phyloP scores from a whole-genome alignment of 1,139 yeast genomes.

The Geotrichum citri-aurantii region DNA sequence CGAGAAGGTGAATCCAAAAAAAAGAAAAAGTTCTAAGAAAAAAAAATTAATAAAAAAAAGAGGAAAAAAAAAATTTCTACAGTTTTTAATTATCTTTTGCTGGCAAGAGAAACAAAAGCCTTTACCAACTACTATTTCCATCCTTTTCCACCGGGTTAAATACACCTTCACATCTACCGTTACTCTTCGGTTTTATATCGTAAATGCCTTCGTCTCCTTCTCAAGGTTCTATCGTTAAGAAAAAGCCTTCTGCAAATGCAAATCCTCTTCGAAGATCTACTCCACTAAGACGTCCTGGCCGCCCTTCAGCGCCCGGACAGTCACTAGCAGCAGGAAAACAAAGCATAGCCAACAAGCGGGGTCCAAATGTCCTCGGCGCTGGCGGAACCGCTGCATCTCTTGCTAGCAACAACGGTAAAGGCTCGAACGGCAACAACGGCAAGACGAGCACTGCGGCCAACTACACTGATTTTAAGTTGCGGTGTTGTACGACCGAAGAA shows the following conservation, averaged over 20 bases:
- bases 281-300: conserved; percentile 8
- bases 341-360: conserved; percentile 6
- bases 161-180: not conserved
- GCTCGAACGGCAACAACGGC: conserved; percentile 9
- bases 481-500: conserved; percentile 69
- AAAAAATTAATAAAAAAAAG: not conserved
- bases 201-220: conserved; percentile 17
- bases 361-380: conserved; percentile 13
- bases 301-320: not conserved
- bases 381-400: conserved; percentile 14
- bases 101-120: not conserved
- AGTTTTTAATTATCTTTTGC: not conserved
- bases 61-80: not conserved
- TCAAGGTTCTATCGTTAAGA: conserved; percentile 11
- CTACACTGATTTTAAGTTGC: conserved; percentile 60
- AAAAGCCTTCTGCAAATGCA: conserved; percentile 13
- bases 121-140: not conserved
- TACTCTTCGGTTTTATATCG: not conserved
- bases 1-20: not conserved
- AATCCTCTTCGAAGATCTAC: conserved; percentile 15
- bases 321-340: conserved; percentile 5
- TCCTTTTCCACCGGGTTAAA: not conserved
- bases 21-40: not conserved
- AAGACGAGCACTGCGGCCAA: conserved; percentile 18
- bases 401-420: conserved; percentile 5